Conservation (phyloP, 2,329 filamentous ascomycete genomes). For the Aspergillus melleus region DNA sequence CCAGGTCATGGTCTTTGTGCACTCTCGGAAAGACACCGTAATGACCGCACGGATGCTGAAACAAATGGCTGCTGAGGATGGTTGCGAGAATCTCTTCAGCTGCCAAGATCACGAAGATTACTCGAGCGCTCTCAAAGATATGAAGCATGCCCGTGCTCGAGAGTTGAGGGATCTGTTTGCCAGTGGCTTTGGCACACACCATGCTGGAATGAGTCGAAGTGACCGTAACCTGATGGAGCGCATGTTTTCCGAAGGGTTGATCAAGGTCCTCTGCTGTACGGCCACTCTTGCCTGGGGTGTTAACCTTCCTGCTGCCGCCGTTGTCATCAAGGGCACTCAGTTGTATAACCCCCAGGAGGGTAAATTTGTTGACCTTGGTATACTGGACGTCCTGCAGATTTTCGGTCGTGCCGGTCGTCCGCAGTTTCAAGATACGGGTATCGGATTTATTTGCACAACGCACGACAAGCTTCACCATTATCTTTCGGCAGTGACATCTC, state of each 20-base stretch:
- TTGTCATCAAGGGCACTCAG: conserved; percentile 97
- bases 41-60: conserved; percentile 81
- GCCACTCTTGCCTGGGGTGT: conserved; percentile 98
- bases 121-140: conserved; percentile 74
- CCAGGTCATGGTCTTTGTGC: conserved; percentile 99
- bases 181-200: conserved; percentile 92
- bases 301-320: conserved; percentile 92
- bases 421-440: conserved; percentile 95
- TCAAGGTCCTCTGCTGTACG: conserved; percentile 97
- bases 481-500: conserved; percentile 86
- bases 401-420: conserved; percentile 97
- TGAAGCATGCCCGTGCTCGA: conserved; percentile 79
- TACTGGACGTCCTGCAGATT: conserved; percentile 94
- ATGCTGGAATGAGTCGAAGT: conserved; percentile 92
- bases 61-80: conserved; percentile 80
- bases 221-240: conserved; percentile 96
- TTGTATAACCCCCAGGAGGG: conserved; percentile 95
- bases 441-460: conserved; percentile 96
- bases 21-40: conserved; percentile 92
- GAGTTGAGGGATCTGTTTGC: conserved; percentile 86
- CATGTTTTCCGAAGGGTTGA: conserved; percentile 84
- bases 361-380: conserved; percentile 94
- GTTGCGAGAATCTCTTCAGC: conserved; percentile 79
- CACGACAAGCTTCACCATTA: conserved; percentile 94
- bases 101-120: conserved; percentile 76